These are phyloP conservation scores for Adansonia rubrostipa DNA, from an alignment of 441 rosid species.

Conservation along the genomic window DNA sequence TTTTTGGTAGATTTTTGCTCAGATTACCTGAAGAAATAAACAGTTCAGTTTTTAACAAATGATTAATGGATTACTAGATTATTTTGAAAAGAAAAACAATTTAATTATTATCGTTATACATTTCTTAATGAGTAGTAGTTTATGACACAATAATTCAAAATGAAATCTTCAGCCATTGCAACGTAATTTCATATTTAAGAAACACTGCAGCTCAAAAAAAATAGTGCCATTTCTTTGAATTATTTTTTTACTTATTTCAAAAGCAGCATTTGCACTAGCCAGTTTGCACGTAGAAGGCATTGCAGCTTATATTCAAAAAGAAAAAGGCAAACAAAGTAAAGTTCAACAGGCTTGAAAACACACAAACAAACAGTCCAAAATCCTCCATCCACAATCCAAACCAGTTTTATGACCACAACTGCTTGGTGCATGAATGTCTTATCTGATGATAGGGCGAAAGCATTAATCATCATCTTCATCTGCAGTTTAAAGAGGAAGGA, in stretches of 20 bases:
- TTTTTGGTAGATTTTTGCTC: neutral
- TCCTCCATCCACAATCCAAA: neutral
- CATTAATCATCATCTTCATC: conserved; percentile 19
- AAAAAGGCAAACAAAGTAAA: neutral
- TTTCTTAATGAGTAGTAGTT: too few species aligned
- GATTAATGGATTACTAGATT: neutral
- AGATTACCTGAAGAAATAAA: neutral
- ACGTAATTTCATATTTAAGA: neutral
- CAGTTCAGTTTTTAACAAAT: neutral
- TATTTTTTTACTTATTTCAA: conserved; percentile 8
- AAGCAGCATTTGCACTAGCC: neutral
- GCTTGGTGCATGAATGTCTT: conserved; percentile 8
- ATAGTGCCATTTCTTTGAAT: conserved; percentile 5
- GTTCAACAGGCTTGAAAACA: conserved; percentile 21
- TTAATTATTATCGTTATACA: neutral
- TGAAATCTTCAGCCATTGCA: conserved; percentile 4
- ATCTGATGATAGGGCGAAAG: conserved; percentile 1
- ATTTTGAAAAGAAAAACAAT: neutral
- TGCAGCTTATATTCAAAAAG: neutral
- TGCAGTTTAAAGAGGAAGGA: conserved; percentile 10
- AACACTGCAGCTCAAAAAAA: conserved; percentile 13
- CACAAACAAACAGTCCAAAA: neutral
- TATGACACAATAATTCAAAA: neutral
- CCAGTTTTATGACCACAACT: conserved; percentile 1
- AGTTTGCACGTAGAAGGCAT: conserved; percentile 21